Evolutionary conservation across 805 yeast species (phyloP).

Genomic region (Ogataea chonburiensis): DNA sequence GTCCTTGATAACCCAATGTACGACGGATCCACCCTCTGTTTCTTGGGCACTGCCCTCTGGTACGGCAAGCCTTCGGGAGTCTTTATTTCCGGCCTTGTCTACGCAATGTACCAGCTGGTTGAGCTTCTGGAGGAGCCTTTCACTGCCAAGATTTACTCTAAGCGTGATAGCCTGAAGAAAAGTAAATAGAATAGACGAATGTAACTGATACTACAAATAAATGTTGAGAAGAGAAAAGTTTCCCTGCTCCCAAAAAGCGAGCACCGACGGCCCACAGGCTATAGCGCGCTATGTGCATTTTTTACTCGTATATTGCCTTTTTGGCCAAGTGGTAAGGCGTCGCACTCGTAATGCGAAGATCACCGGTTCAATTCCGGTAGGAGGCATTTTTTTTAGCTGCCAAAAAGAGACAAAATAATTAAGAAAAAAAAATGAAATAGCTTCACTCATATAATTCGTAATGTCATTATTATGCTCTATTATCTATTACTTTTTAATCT

Average conservation of each 20-base stretch:
- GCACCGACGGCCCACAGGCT: no score
- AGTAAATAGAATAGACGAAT: constrained; percentile 5
- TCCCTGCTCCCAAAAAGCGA: no score
- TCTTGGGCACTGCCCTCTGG: constrained; percentile 87
- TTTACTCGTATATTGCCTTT: constrained; percentile 31
- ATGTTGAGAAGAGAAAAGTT: constrained; percentile 1
- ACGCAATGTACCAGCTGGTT: constrained; percentile 80
- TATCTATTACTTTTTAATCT: constrained; percentile 4
- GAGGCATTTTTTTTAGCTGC: constrained; percentile 35
- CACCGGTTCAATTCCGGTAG: constrained; percentile 45
- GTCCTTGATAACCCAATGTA: constrained; percentile 95
- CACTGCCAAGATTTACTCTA: constrained; percentile 87
- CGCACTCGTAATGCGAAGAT: constrained; percentile 48
- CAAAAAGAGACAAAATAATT: no score
- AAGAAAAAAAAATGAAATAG: constrained; percentile 3
- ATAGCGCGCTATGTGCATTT: no score
- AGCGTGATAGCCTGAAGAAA: constrained; percentile 44
- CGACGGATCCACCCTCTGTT: constrained; percentile 85
- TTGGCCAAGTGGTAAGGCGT: constrained; percentile 49
- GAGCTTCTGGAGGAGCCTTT: constrained; percentile 92
- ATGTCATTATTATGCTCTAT: constrained; percentile 6
- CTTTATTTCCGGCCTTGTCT: constrained; percentile 67
- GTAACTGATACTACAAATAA: background rate
- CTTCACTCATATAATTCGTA: background rate
- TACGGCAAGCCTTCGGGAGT: constrained; percentile 90